Percentiles rank a stretch among this genome's conserved stretches.
These are phyloP conservation scores for Stevia rebaudiana DNA, from an alignment of 140 eudicot genomes.

Conservation along the genomic window DNA sequence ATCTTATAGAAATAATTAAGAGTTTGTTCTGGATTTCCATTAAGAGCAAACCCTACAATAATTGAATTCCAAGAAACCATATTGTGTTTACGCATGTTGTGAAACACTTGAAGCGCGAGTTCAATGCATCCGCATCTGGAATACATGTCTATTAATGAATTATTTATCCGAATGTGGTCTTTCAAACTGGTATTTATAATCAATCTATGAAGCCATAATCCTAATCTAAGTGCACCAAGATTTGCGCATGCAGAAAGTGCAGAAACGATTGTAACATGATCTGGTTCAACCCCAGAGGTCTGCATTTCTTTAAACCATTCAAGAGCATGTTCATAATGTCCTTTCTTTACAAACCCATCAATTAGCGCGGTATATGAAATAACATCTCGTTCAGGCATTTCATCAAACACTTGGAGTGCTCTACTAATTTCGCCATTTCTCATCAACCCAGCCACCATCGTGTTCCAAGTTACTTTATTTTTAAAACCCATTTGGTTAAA, in stretches of 20 bases:
- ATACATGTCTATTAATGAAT: slow-evolving; percentile 73
- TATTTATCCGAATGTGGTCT: slow-evolving; percentile 45
- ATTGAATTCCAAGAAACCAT: slow-evolving; percentile 78
- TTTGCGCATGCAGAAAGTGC: slow-evolving; percentile 72
- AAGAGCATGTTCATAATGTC: slow-evolving; percentile 47
- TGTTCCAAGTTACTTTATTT: slow-evolving; percentile 77
- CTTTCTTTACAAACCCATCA: slow-evolving; percentile 66
- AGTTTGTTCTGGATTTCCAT: slow-evolving; percentile 53
- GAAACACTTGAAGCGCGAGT: slow-evolving; percentile 50
- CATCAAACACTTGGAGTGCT: slow-evolving; percentile 63
- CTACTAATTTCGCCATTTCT: slow-evolving; percentile 42
- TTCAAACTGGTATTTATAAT: slow-evolving; percentile 21
- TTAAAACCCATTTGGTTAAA: slow-evolving; percentile 45
- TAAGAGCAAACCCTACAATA: slow-evolving; percentile 66
- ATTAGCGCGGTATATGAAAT: slow-evolving; percentile 64
- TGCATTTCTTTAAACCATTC: slow-evolving; percentile 73
- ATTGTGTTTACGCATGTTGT: slow-evolving; percentile 47
- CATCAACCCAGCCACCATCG: slow-evolving; percentile 67
- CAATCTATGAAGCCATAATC: slow-evolving; percentile 60
- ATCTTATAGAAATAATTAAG: slow-evolving; percentile 46
- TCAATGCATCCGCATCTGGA: slow-evolving; percentile 72
- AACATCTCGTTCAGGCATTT: slow-evolving; percentile 70
- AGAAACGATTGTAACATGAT: slow-evolving; percentile 59
- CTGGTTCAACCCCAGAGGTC: slow-evolving; percentile 46
- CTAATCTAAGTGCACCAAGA: slow-evolving; percentile 61